These are phyloP conservation scores for Massospora cicadina DNA, from an alignment of 371 early-diverging fungal species.

Conservation along the genomic window DNA sequence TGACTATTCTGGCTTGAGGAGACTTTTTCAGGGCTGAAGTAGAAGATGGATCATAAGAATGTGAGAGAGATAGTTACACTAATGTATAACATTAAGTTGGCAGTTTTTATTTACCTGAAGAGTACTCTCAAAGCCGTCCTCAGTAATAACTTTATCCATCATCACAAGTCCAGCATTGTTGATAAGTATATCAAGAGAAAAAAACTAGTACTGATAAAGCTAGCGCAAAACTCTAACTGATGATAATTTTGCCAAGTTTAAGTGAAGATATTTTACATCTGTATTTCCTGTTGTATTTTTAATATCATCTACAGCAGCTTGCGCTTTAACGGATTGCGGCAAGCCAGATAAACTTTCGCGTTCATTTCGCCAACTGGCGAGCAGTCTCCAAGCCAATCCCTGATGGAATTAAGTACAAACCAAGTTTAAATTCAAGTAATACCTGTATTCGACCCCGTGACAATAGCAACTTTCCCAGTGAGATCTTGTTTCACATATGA, in stretches of 20 bases:
- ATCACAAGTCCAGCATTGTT: constrained; percentile 2
- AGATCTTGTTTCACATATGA: neutral
- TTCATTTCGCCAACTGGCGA: constrained; percentile 34
- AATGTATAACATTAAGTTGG: neutral
- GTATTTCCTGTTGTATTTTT: constrained; percentile 17
- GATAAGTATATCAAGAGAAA: constrained; percentile 14
- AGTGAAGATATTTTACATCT: constrained; percentile 12
- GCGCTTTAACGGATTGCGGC: constrained; percentile 27
- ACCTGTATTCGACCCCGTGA: constrained; percentile 44
- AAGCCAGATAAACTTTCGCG: constrained; percentile 37
- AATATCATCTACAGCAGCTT: constrained; percentile 27
- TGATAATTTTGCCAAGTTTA: constrained; percentile 16
- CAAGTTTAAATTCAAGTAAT: neutral
- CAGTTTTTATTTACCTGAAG: neutral
- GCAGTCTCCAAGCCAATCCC: constrained; percentile 48
- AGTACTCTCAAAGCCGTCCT: constrained; percentile 6
- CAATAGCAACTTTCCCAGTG: constrained; percentile 26
- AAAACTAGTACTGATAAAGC: constrained; percentile 11
- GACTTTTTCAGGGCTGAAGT: neutral
- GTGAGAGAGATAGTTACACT: constrained; percentile 2
- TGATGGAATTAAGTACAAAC: neutral
- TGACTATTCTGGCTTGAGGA: neutral
- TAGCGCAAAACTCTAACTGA: constrained; percentile 15
- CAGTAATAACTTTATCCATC: neutral
- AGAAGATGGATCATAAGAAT: constrained; percentile 8